Percentiles rank a stretch among this genome's conserved stretches.
phyloP scores from a whole-genome alignment of 2,329 filamentous ascomycete genomes.

The Trichophyton benhamiae region DNA sequence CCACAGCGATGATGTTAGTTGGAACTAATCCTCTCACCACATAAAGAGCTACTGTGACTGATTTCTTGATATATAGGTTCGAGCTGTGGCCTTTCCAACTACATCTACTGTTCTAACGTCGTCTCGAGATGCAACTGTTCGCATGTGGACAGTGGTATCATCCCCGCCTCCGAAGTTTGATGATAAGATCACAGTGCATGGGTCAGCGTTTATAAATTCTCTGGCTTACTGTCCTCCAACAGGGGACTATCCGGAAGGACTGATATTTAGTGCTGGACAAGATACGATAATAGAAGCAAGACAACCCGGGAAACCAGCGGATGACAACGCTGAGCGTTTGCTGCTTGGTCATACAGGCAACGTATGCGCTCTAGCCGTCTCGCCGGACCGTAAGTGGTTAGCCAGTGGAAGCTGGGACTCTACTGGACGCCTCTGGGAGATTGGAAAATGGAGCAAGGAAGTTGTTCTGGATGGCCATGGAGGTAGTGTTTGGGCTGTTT shows the following conservation, averaged over 20 bases:
- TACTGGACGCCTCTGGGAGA: conserved; percentile 71
- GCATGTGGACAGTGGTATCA: conserved; percentile 64
- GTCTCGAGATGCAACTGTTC: conserved; percentile 82
- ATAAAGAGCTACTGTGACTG: conserved; percentile 13
- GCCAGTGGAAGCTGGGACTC: conserved; percentile 93
- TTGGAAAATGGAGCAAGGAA: conserved; percentile 74
- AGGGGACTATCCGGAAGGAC: conserved; percentile 57
- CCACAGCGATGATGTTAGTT: conserved; percentile 82
- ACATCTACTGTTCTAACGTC: conserved; percentile 65
- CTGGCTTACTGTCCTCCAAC: conserved; percentile 64
- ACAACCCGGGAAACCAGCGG: conserved; percentile 51
- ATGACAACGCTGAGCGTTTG: conserved; percentile 72
- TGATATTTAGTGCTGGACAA: conserved; percentile 77
- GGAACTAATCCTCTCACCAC: conserved; percentile 7
- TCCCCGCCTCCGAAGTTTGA: conserved; percentile 60
- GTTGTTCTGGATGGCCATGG: conserved; percentile 62
- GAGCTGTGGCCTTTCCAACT: conserved; percentile 66
- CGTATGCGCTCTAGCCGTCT: conserved; percentile 74
- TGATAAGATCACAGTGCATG: conserved; percentile 63
- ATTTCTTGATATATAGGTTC: conserved; percentile 50
- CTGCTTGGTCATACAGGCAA: conserved; percentile 79
- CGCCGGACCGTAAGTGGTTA: conserved; percentile 57
- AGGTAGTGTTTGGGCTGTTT: conserved; percentile 79
- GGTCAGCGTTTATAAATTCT: conserved; percentile 77
- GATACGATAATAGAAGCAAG: conserved; percentile 89